Evolutionary conservation across 192 early-diverging fungal genomes (phyloP).

Genomic region (Coemansia sp.): DNA sequence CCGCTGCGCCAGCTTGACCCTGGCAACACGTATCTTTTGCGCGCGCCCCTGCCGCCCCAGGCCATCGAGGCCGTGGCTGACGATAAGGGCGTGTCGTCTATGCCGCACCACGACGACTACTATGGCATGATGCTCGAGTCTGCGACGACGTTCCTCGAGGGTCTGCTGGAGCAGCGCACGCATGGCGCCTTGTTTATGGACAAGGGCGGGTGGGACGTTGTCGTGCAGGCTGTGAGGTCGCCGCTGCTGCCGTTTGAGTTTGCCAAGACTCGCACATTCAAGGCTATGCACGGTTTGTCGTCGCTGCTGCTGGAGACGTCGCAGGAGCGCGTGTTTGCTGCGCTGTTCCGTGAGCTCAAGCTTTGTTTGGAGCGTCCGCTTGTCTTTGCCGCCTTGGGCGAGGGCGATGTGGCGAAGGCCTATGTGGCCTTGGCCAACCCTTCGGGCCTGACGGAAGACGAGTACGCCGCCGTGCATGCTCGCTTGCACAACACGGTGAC

Average conservation of each 20-base stretch:
- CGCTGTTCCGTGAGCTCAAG: slow-evolving; percentile 38
- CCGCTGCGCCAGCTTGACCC: slow-evolving; percentile 33
- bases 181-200: slow-evolving; percentile 51
- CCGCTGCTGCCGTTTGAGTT: slow-evolving; percentile 55
- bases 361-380: slow-evolving; percentile 20
- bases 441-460: slow-evolving; percentile 18
- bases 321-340: slow-evolving; percentile 40
- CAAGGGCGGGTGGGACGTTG: slow-evolving; percentile 49
- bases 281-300: slow-evolving; percentile 48
- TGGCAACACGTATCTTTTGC: slow-evolving; percentile 47
- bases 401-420: slow-evolving; percentile 1
- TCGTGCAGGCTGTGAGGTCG: slow-evolving; percentile 44
- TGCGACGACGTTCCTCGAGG: slow-evolving; percentile 55
- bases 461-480: slow-evolving; percentile 21
- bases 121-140: slow-evolving; percentile 60
- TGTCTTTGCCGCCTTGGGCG: not conserved
- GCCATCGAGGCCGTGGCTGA: not conserved
- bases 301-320: slow-evolving; percentile 51
- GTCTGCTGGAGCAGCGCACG: slow-evolving; percentile 50
- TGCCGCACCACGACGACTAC: slow-evolving; percentile 58
- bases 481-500: slow-evolving; percentile 40
- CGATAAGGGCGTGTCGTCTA: not conserved
- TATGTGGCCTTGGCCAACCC: slow-evolving; percentile 42
- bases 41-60: not conserved
- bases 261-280: slow-evolving; percentile 54